Evolutionary conservation across 176 grass and related monocot genomes (phyloP).

Genomic region (Triticum dicoccoides): DNA sequence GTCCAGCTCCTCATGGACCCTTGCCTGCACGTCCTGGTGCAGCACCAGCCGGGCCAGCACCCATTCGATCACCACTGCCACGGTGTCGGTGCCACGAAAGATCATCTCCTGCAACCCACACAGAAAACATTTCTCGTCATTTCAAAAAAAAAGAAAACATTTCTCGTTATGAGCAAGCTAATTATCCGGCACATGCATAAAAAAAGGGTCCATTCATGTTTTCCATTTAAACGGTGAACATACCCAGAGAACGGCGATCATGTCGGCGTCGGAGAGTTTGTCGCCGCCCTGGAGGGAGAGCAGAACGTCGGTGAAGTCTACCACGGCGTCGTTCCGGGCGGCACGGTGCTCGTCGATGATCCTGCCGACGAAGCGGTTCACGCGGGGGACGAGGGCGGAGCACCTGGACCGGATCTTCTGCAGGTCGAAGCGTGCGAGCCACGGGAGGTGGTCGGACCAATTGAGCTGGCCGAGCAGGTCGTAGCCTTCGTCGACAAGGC

Average conservation of each 20-base stretch:
- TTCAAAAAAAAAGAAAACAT: not conserved
- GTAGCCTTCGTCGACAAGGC: slow-evolving; percentile 75
- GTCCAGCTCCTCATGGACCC: slow-evolving; percentile 66
- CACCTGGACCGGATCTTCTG: slow-evolving; percentile 50
- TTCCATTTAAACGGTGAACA: not conserved
- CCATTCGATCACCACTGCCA: slow-evolving; percentile 84
- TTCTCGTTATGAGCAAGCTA: not conserved
- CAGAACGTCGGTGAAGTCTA: slow-evolving; percentile 74
- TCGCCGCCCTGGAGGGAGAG: slow-evolving; percentile 58
- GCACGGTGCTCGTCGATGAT: slow-evolving; percentile 69
- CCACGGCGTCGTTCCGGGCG: not conserved
- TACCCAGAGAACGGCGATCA: slow-evolving; percentile 85
- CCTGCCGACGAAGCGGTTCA: slow-evolving; percentile 53
- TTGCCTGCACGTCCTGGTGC: slow-evolving; percentile 61
- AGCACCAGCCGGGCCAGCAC: slow-evolving; percentile 53
- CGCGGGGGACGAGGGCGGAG: slow-evolving; percentile 50
- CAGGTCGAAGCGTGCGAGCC: slow-evolving; percentile 54
- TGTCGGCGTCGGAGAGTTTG: slow-evolving; percentile 67
- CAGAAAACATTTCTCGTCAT: not conserved
- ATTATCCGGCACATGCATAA: not conserved
- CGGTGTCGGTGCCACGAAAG: slow-evolving; percentile 86
- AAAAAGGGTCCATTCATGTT: not conserved
- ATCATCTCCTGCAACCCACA: slow-evolving; percentile 64
- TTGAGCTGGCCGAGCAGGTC: slow-evolving; percentile 67
- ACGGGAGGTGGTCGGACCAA: slow-evolving; percentile 75